Percentiles rank a stretch among this genome's conserved stretches.
phyloP scores from a whole-genome alignment of 1,139 yeast genomes.

The Lodderomyces metapsilosis region DNA sequence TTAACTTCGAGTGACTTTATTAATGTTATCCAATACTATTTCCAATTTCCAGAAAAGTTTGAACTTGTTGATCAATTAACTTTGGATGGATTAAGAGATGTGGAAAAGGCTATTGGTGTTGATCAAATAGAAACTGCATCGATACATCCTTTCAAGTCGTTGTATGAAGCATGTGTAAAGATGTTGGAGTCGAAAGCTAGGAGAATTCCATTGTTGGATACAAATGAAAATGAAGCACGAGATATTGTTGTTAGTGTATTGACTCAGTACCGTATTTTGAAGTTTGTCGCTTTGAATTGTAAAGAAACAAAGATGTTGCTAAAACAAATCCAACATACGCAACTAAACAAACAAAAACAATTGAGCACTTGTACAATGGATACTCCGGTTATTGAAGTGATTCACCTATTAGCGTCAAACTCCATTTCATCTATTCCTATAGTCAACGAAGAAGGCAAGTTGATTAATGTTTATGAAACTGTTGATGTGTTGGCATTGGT shows the following conservation, averaged over 20 bases:
- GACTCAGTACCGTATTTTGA: conserved; percentile 93
- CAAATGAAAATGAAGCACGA: conserved; percentile 87
- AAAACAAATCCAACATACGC: conserved; percentile 68
- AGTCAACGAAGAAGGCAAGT: conserved; percentile 70
- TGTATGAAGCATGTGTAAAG: conserved; percentile 91
- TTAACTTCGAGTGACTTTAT: conserved; percentile 91
- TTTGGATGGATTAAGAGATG: conserved; percentile 78
- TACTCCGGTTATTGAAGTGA: conserved; percentile 93
- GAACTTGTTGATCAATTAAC: conserved; percentile 87
- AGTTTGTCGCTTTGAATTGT: conserved; percentile 94
- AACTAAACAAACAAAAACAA: conserved; percentile 23
- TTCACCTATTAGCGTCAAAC: conserved; percentile 72
- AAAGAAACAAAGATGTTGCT: conserved; percentile 86
- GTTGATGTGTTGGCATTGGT: conserved; percentile 91
- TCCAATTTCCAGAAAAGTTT: conserved; percentile 86
- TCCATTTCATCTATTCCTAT: conserved; percentile 93
- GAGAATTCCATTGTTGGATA: conserved; percentile 91
- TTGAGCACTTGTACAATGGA: conserved; percentile 84
- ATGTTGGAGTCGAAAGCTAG: conserved; percentile 90
- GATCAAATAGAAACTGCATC: conserved; percentile 85
- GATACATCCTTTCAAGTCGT: conserved; percentile 86
- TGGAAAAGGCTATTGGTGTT: conserved; percentile 86
- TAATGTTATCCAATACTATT: conserved; percentile 92
- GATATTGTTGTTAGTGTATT: conserved; percentile 94
- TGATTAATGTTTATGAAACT: conserved; percentile 92